A percentile compares a stretch with the other conserved stretches of the same genome.
These are phyloP conservation scores for Moringa oleifera DNA, from an alignment of 345 rosid genomes.

Conservation along the genomic window DNA sequence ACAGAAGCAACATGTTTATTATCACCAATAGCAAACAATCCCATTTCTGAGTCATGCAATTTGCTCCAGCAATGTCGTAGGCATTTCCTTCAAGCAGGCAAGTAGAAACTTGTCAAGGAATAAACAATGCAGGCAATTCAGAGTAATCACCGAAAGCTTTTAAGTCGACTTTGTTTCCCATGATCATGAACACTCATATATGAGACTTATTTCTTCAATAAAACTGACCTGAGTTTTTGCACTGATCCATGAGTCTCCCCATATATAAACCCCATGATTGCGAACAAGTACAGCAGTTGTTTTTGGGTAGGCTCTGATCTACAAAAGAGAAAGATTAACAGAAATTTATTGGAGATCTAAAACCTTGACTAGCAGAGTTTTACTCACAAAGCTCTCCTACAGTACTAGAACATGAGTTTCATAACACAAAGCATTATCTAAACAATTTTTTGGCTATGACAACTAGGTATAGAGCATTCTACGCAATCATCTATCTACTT, in stretches of 20 bases:
- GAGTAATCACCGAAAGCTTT: not conserved
- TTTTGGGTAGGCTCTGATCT: conserved; percentile 51
- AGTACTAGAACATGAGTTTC: not conserved
- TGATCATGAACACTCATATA: not conserved
- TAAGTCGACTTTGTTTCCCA: too few species aligned
- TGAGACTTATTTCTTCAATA: not conserved
- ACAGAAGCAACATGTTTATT: not conserved
- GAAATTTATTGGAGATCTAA: not conserved
- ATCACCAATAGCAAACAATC: not conserved
- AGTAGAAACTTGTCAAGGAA: not conserved
- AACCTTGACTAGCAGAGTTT: too few species aligned
- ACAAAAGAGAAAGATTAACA: not conserved
- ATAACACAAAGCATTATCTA: too few species aligned
- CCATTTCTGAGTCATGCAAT: not conserved
- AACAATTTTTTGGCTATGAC: not conserved
- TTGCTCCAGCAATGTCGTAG: not conserved
- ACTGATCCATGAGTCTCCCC: conserved; percentile 69
- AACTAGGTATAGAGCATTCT: too few species aligned
- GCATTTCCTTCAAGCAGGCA: not conserved
- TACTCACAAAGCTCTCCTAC: too few species aligned
- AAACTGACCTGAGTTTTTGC: conserved; percentile 57
- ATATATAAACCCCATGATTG: conserved; percentile 51
- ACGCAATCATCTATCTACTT: too few species aligned
- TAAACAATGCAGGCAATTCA: too few species aligned
- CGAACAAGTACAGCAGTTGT: conserved; percentile 61